Conservation (phyloP, 352 stramenopile genomes). For the Blastocystis sp. region DNA sequence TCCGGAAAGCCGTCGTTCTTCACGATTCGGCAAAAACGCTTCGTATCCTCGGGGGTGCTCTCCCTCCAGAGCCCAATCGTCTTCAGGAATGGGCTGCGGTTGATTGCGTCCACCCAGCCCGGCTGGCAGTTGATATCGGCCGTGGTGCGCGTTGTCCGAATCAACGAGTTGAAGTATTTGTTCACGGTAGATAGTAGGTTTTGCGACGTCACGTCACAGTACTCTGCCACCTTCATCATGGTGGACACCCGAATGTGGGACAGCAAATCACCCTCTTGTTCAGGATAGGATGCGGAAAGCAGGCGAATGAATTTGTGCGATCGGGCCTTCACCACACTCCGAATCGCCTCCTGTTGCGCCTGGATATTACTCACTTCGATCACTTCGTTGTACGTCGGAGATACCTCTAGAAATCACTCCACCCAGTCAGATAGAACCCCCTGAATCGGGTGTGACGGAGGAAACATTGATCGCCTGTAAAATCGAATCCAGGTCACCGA, state of each 20-base stretch:
- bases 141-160: conserved; percentile 35
- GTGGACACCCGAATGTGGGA: conserved; percentile 44
- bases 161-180: conserved; percentile 59
- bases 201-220: conserved; percentile 49
- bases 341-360: conserved; percentile 52
- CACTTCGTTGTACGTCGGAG: background rate
- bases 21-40: conserved; percentile 57
- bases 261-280: conserved; percentile 37
- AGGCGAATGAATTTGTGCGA: conserved; percentile 52
- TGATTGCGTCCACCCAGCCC: conserved; percentile 64
- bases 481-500: conserved; percentile 56
- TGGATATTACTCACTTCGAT: conserved; percentile 41
- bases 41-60: conserved; percentile 50
- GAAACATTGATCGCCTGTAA: conserved; percentile 56
- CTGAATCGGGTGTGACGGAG: background rate
- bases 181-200: conserved; percentile 23
- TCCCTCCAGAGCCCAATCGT: conserved; percentile 34
- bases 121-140: conserved; percentile 61
- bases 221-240: conserved; percentile 46
- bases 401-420: background rate
- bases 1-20: conserved; percentile 67
- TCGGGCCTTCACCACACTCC: conserved; percentile 42
- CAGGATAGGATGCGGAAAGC: conserved; percentile 28
- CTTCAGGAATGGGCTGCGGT: conserved; percentile 63
- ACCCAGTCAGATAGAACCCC: background rate